Evolutionary conservation across 345 rosid genomes (phyloP).

Genomic region (Dimocarpus longan): DNA sequence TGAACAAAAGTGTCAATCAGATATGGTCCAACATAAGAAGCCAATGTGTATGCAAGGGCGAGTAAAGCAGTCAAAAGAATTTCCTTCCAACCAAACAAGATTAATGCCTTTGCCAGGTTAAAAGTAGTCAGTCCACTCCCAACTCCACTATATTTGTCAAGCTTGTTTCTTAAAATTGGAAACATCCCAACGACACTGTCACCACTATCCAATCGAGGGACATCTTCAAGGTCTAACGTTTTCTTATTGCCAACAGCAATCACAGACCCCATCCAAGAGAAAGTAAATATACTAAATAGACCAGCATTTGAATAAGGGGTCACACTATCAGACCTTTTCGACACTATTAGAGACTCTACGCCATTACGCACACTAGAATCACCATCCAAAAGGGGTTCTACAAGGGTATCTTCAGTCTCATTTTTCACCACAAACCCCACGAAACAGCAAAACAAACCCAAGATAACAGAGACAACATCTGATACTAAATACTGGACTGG

Average conservation of each 20-base stretch:
- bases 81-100: conserved; percentile 22
- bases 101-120: conserved; percentile 48
- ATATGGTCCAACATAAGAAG: conserved; percentile 64
- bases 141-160: conserved; percentile 33
- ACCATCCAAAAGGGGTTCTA: conserved; percentile 51
- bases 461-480: conserved; percentile 52
- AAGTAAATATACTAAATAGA: conserved; percentile 43
- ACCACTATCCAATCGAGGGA: conserved; percentile 53
- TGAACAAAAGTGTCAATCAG: conserved; percentile 58
- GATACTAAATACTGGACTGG: conserved; percentile 35
- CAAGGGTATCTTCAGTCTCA: conserved; percentile 30
- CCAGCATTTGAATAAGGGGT: conserved; percentile 51
- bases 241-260: conserved; percentile 59
- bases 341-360: conserved; percentile 22
- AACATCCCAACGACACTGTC: conserved; percentile 49
- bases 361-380: conserved; percentile 1
- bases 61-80: conserved; percentile 32
- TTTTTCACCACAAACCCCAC: conserved; percentile 43
- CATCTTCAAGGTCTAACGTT: conserved; percentile 57
- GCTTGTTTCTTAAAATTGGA: conserved; percentile 41
- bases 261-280: conserved; percentile 62
- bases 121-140: conserved; percentile 41
- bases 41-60: conserved; percentile 37
- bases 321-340: conserved; percentile 37
- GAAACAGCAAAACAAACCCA: conserved; percentile 44